A percentile compares a stretch with the other conserved stretches of the same genome.
Evolutionary conservation across 164 flowering plant genomes (phyloP).

Genomic region (Kalanchoe fedtschenkoi): DNA sequence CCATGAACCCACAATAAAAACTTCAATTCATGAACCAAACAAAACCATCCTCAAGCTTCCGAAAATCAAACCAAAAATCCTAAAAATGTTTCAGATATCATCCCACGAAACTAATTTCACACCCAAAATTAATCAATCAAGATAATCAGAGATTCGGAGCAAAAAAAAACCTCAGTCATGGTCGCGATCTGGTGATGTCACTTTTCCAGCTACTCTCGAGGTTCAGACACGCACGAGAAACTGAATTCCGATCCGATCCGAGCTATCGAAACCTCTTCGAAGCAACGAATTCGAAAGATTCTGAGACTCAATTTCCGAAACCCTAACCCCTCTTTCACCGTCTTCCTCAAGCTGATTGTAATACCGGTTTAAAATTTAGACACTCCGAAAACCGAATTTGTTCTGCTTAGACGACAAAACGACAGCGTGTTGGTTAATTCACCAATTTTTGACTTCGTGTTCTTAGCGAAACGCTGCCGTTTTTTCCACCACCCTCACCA

Average conservation of each 20-base stretch:
- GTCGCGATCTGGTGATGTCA: neutral
- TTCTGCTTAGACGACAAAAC: no score
- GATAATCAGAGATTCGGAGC: neutral
- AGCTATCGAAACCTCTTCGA: no score
- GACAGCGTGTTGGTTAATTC: no score
- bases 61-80: no score
- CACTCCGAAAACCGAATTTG: no score
- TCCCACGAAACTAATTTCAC: neutral
- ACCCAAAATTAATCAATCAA: no score
- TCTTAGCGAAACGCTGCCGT: neutral
- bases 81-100: neutral
- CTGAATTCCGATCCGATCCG: neutral
- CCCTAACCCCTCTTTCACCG: conserved; percentile 1
- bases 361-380: no score
- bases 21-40: no score
- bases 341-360: no score
- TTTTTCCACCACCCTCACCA: neutral
- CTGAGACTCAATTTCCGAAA: neutral
- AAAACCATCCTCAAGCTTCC: no score
- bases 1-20: no score
- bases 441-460: no score
- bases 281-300: neutral
- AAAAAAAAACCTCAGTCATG: neutral
- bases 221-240: neutral
- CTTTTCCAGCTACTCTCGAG: neutral